Evolutionary conservation across 2,329 filamentous ascomycete species (phyloP).

Genomic region (Nemania sp.): DNA sequence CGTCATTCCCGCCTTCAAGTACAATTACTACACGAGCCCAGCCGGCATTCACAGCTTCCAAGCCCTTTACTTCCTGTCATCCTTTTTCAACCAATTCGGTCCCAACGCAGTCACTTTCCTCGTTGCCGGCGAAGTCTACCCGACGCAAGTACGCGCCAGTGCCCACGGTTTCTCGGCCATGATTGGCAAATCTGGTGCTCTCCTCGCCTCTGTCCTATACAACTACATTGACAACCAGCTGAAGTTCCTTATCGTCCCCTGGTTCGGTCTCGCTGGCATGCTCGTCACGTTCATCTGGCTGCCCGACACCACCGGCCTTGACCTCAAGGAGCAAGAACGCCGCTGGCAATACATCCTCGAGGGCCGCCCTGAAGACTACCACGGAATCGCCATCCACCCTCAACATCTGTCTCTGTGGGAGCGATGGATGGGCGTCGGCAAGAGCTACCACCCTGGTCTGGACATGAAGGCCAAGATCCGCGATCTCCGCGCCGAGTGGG

Average conservation of each 20-base stretch:
- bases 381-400: conserved; percentile 89
- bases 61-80: conserved; percentile 96
- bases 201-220: conserved; percentile 86
- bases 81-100: conserved; percentile 99
- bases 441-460: conserved; percentile 78
- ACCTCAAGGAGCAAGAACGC: conserved; percentile 95
- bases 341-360: conserved; percentile 85
- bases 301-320: conserved; percentile 94
- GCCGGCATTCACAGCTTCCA: conserved; percentile 85
- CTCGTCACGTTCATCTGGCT: conserved; percentile 83
- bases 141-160: conserved; percentile 87
- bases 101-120: conserved; percentile 97
- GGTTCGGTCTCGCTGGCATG: conserved; percentile 86
- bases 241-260: conserved; percentile 91
- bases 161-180: conserved; percentile 96
- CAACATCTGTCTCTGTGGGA: conserved; percentile 89
- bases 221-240: conserved; percentile 86
- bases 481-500: conserved; percentile 73
- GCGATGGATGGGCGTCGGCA: conserved; percentile 74
- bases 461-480: conserved; percentile 85
- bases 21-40: conserved; percentile 75
- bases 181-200: conserved; percentile 83
- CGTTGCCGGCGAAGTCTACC: conserved; percentile 94
- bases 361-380: conserved; percentile 80
- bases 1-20: conserved; percentile 86